These are phyloP conservation scores for Tagetes erecta DNA, from an alignment of 129 eudicot species.

Conservation along the genomic window DNA sequence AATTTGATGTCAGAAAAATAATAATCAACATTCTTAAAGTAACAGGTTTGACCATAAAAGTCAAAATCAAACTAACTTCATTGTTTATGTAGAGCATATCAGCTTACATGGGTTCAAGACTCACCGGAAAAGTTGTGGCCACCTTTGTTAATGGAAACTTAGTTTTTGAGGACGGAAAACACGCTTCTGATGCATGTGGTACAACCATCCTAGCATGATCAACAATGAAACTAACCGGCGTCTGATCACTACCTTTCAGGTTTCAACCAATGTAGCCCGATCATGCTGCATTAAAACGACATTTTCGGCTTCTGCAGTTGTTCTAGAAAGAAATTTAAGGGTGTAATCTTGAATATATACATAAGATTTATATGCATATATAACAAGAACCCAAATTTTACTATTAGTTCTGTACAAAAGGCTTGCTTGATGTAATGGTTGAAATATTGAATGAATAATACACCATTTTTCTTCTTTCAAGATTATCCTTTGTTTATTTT, in stretches of 20 bases:
- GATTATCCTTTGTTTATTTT: no score
- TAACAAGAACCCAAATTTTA: neutral
- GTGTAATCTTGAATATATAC: constrained; percentile 14
- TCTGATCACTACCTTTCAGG: no score
- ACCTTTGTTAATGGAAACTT: constrained; percentile 84
- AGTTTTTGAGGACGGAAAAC: constrained; percentile 66
- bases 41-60: constrained; percentile 15
- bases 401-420: neutral
- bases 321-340: constrained; percentile 2
- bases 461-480: no score
- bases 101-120: constrained; percentile 87
- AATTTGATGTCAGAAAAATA: neutral
- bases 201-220: constrained; percentile 60
- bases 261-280: neutral
- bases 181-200: constrained; percentile 82
- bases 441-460: no score
- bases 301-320: constrained; percentile 4
- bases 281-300: constrained; percentile 7
- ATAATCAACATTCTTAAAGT: neutral
- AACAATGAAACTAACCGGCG: neutral
- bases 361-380: constrained; percentile 9
- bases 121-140: constrained; percentile 75
- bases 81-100: constrained; percentile 64
- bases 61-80: neutral
- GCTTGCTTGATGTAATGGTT: no score